Percentiles rank a stretch among this genome's conserved stretches.
These are phyloP conservation scores for Aurinia saxatilis DNA, from an alignment of 345 rosid genomes.

Conservation along the genomic window DNA sequence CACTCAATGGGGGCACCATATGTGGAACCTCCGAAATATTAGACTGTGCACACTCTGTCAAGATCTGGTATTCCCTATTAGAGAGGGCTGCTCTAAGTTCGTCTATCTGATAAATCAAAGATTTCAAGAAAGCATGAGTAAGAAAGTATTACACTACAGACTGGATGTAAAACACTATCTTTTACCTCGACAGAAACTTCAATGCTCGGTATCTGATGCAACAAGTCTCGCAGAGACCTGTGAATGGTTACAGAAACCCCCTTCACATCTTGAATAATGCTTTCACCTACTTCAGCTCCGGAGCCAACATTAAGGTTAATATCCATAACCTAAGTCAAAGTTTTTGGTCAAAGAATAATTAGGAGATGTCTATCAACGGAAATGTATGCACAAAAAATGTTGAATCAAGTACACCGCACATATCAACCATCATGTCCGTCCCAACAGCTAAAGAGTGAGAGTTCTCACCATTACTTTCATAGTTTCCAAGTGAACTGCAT, in stretches of 20 bases:
- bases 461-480: slow-evolving; percentile 75
- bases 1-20: slow-evolving; percentile 49
- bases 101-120: slow-evolving; percentile 56
- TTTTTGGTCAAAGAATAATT: background rate
- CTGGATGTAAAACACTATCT: slow-evolving; percentile 13
- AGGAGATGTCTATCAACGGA: background rate
- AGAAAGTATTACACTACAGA: slow-evolving; percentile 5
- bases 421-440: slow-evolving; percentile 11
- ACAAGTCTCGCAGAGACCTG: slow-evolving; percentile 86
- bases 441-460: slow-evolving; percentile 5
- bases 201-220: slow-evolving; percentile 70
- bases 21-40: slow-evolving; percentile 78
- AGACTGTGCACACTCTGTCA: slow-evolving; percentile 79
- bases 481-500: slow-evolving; percentile 80
- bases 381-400: background rate
- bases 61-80: slow-evolving; percentile 78
- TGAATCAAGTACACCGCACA: background rate
- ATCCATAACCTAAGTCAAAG: slow-evolving; percentile 59
- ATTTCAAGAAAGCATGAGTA: slow-evolving; percentile 16
- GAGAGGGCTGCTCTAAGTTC: slow-evolving; percentile 76
- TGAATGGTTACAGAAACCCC: slow-evolving; percentile 76
- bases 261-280: slow-evolving; percentile 83
- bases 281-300: slow-evolving; percentile 74
- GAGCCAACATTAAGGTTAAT: slow-evolving; percentile 89
- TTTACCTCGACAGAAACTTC: slow-evolving; percentile 70